Evolutionary conservation across 2,329 filamentous ascomycete species (phyloP).

Genomic region (Tricladium varicosporioides): DNA sequence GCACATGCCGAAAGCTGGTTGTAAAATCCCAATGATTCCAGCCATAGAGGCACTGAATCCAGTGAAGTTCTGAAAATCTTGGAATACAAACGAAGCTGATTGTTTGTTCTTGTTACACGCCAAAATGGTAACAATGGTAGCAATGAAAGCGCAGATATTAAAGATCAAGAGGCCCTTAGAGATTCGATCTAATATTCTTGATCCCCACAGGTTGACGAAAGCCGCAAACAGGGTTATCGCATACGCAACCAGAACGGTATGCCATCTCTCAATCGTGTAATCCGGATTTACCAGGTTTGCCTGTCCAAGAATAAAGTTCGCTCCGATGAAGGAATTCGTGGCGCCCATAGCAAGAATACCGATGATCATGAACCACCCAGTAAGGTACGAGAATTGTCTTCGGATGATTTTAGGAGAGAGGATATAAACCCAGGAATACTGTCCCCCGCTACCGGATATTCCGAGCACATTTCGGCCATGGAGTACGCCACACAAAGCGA

Average conservation of each 20-base stretch:
- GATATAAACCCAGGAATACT: slow-evolving; percentile 58
- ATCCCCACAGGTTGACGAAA: slow-evolving; percentile 47
- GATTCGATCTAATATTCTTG: slow-evolving; percentile 49
- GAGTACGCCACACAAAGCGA: slow-evolving; percentile 54
- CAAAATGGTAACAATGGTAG: slow-evolving; percentile 50
- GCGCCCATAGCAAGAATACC: slow-evolving; percentile 50
- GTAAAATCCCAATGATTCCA: slow-evolving; percentile 51
- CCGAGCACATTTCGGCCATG: slow-evolving; percentile 58
- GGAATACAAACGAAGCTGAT: slow-evolving; percentile 52
- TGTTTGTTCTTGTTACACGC: slow-evolving; percentile 54
- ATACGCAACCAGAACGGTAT: slow-evolving; percentile 53
- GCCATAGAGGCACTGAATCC: slow-evolving; percentile 50
- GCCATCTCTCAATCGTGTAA: slow-evolving; percentile 54
- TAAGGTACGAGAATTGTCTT: slow-evolving; percentile 43
- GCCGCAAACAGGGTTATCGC: slow-evolving; percentile 44
- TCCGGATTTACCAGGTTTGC: slow-evolving; percentile 50
- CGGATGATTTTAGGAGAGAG: slow-evolving; percentile 48
- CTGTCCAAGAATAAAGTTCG: slow-evolving; percentile 55
- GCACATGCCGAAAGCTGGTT: slow-evolving; percentile 54
- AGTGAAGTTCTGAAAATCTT: slow-evolving; percentile 52
- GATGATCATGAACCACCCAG: slow-evolving; percentile 49
- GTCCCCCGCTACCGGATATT: slow-evolving; percentile 55
- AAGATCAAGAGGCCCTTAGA: slow-evolving; percentile 49
- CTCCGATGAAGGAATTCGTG: slow-evolving; percentile 51
- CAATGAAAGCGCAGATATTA: slow-evolving; percentile 52